Evolutionary conservation across 2,329 filamentous ascomycete genomes (phyloP).

Genomic region (Colletotrichum cereale): DNA sequence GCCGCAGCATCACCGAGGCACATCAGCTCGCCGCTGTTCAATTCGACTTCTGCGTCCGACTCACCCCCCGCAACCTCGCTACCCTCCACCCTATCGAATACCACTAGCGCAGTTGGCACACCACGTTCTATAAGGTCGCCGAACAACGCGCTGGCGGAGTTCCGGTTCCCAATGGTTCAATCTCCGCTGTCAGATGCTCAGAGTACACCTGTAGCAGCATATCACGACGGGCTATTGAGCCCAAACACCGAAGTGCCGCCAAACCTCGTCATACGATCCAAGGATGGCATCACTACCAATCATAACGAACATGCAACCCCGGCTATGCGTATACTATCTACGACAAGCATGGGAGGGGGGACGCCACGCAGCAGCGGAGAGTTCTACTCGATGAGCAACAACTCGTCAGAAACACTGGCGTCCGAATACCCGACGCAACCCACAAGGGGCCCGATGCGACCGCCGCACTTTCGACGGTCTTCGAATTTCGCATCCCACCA

Average conservation of each 20-base stretch:
- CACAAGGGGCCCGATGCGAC: slow-evolving; percentile 53
- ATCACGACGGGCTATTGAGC: slow-evolving; percentile 56
- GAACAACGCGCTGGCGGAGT: slow-evolving; percentile 64
- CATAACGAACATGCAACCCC: slow-evolving; percentile 69
- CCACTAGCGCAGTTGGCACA: slow-evolving; percentile 53
- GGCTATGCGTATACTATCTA: slow-evolving; percentile 78
- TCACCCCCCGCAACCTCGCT: slow-evolving; percentile 57
- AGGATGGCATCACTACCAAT: slow-evolving; percentile 62
- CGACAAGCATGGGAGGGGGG: slow-evolving; percentile 78
- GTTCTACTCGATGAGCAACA: slow-evolving; percentile 94
- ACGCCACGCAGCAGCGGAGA: slow-evolving; percentile 94
- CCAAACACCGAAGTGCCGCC: slow-evolving; percentile 46
- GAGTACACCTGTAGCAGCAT: slow-evolving; percentile 46
- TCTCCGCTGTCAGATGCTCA: slow-evolving; percentile 54
- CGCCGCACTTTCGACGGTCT: slow-evolving; percentile 61
- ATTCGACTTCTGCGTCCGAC: slow-evolving; percentile 67
- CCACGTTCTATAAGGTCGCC: slow-evolving; percentile 56
- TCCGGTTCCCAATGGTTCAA: slow-evolving; percentile 66
- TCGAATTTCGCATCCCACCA: slow-evolving; percentile 58
- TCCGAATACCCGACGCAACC: slow-evolving; percentile 81
- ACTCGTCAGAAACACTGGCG: slow-evolving; percentile 91
- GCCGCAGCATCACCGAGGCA: slow-evolving; percentile 54
- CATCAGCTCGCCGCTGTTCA: slow-evolving; percentile 64
- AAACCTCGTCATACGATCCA: slow-evolving; percentile 54
- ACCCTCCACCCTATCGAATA: slow-evolving; percentile 59